These are phyloP conservation scores for Brassica incana DNA, from an alignment of 345 rosid genomes.

Conservation along the genomic window DNA sequence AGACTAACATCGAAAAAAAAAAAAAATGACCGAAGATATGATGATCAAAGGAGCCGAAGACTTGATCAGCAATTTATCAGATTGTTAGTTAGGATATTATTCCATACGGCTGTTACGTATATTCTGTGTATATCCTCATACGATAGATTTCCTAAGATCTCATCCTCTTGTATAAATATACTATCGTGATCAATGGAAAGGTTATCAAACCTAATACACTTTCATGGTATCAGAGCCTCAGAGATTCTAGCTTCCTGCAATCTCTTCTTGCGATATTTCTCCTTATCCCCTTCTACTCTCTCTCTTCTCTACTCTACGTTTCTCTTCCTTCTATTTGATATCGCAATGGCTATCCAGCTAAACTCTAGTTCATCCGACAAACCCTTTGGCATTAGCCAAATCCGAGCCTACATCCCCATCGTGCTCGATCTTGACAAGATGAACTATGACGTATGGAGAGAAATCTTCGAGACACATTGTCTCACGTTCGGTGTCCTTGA, in stretches of 20 bases:
- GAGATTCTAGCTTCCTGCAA: neutral
- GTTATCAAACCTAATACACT: no score
- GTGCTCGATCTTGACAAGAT: no score
- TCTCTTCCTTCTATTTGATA: no score
- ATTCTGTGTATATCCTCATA: no score
- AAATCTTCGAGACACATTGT: no score
- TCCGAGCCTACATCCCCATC: no score
- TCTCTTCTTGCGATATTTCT: neutral
- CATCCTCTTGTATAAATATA: neutral
- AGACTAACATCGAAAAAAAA: no score
- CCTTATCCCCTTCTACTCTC: neutral
- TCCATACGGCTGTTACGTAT: no score
- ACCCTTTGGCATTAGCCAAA: neutral
- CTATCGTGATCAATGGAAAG: no score
- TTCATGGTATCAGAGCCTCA: neutral
- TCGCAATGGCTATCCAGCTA: neutral
- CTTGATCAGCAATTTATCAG: neutral
- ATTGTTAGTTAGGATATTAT: no score
- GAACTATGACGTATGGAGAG: no score
- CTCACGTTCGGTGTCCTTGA: no score
- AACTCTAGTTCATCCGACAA: neutral
- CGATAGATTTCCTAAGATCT: neutral
- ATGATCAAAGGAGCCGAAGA: neutral
- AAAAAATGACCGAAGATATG: neutral
- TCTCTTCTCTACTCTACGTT: neutral